A percentile compares a stretch with the other conserved stretches of the same genome.
Conservation (phyloP, 306 rosid species). For the Cercis canadensis region DNA sequence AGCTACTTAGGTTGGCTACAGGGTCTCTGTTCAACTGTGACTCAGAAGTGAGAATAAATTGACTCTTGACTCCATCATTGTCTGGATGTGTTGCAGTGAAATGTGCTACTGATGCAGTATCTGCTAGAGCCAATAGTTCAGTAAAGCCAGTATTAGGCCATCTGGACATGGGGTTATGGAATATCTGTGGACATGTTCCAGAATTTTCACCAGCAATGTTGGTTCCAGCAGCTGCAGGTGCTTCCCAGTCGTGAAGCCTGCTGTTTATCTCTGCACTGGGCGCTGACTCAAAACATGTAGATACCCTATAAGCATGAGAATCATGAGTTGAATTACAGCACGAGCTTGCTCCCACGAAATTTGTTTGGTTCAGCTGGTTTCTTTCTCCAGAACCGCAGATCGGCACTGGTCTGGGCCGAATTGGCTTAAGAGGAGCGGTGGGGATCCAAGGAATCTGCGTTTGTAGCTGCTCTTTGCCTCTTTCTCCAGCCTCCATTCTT, state of each 20-base stretch:
- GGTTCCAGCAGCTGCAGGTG: background rate
- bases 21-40: slow-evolving; percentile 11
- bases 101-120: slow-evolving; percentile 9
- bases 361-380: slow-evolving; percentile 1
- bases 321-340: background rate
- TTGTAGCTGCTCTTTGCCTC: slow-evolving; percentile 5
- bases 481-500: slow-evolving; percentile 42
- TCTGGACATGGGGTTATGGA: slow-evolving; percentile 7
- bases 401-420: slow-evolving; percentile 37
- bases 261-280: background rate
- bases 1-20: background rate
- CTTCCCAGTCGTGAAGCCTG: background rate
- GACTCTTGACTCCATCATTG: slow-evolving; percentile 12
- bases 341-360: background rate
- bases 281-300: slow-evolving; percentile 19
- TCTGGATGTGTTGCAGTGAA: slow-evolving; percentile 4
- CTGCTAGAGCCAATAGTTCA: slow-evolving; percentile 36
- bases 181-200: background rate
- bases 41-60: background rate
- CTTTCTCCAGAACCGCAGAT: slow-evolving; percentile 35
- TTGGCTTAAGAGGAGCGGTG: slow-evolving; percentile 43
- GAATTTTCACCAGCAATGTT: slow-evolving; percentile 27
- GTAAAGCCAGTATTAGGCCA: slow-evolving; percentile 16
- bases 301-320: slow-evolving; percentile 21
- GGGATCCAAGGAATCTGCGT: slow-evolving; percentile 40